Evolutionary conservation across 2,329 filamentous ascomycete species (phyloP).

Genomic region (Graphilbum ipis-grandicollis): DNA sequence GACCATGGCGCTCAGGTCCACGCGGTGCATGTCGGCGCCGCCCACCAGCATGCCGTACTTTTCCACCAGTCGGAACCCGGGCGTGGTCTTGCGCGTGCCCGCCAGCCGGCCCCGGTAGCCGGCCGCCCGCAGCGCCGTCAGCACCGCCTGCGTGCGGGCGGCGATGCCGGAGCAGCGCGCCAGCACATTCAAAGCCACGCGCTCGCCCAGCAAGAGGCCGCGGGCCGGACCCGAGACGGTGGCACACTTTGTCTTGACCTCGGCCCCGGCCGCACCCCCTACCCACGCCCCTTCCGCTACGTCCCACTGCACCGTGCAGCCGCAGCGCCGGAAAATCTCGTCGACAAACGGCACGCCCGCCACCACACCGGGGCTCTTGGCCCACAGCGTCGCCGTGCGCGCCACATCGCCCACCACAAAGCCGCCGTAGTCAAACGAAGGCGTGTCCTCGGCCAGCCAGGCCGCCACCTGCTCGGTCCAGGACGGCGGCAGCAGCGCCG

Average conservation of each 20-base stretch:
- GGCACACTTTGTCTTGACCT: slow-evolving; percentile 38
- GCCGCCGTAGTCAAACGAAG: slow-evolving; percentile 90
- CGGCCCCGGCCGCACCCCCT: slow-evolving; percentile 21
- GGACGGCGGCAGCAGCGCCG: slow-evolving; percentile 64
- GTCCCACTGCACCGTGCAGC: slow-evolving; percentile 86
- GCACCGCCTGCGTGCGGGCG: slow-evolving; percentile 41
- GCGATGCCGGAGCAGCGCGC: slow-evolving; percentile 86
- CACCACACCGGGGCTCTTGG: slow-evolving; percentile 60
- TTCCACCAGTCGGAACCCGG: slow-evolving; percentile 85
- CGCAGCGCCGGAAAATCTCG: slow-evolving; percentile 79
- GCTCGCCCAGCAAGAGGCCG: slow-evolving; percentile 69
- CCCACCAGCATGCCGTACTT: slow-evolving; percentile 97
- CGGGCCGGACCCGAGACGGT: slow-evolving; percentile 75
- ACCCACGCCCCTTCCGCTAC: slow-evolving; percentile 57
- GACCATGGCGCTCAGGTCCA: slow-evolving; percentile 86
- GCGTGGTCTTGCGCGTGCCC: slow-evolving; percentile 91
- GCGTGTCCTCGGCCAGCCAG: slow-evolving; percentile 94
- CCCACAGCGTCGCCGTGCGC: slow-evolving; percentile 48
- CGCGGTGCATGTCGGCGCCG: slow-evolving; percentile 78
- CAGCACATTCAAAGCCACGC: slow-evolving; percentile 81
- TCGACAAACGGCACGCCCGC: slow-evolving; percentile 91
- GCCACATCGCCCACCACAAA: slow-evolving; percentile 72
- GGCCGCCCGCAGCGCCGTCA: slow-evolving; percentile 37
- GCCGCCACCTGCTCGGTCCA: slow-evolving; percentile 66
- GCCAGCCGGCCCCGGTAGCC: slow-evolving; percentile 78